These are phyloP conservation scores for Aspergillus latus DNA, from an alignment of 2,329 filamentous ascomycete genomes.

Conservation along the genomic window DNA sequence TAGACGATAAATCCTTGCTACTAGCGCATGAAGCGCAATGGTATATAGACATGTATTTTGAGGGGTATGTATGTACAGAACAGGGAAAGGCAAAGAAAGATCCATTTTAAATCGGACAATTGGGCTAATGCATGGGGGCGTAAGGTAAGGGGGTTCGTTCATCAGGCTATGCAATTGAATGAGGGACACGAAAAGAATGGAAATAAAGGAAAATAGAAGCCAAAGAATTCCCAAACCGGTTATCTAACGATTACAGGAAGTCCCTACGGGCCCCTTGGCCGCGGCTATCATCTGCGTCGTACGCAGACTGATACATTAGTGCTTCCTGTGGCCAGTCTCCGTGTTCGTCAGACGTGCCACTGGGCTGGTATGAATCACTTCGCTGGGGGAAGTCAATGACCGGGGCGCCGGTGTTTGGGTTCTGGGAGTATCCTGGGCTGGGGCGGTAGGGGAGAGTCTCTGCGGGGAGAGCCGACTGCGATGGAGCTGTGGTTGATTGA, in stretches of 20 bases:
- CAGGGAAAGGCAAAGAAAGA: background rate
- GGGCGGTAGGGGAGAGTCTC: constrained; percentile 18
- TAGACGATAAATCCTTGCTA: no score
- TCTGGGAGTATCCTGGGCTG: constrained; percentile 10
- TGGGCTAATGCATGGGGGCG: background rate
- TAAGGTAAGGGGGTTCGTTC: background rate
- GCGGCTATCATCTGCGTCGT: constrained; percentile 22
- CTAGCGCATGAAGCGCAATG: background rate
- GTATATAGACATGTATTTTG: background rate
- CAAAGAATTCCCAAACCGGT: background rate
- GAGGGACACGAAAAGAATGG: background rate
- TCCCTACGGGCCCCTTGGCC: constrained; percentile 22
- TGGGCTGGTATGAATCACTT: constrained; percentile 17
- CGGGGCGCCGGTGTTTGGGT: constrained; percentile 28
- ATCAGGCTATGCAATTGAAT: constrained; percentile 5
- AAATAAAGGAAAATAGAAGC: background rate
- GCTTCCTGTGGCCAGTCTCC: constrained; percentile 45
- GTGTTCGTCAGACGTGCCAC: constrained; percentile 26
- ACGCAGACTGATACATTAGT: constrained; percentile 39
- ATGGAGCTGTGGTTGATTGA: constrained; percentile 13
- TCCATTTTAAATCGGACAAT: background rate
- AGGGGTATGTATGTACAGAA: background rate
- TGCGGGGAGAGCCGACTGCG: constrained; percentile 14
- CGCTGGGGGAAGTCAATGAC: constrained; percentile 17
- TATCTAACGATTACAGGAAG: background rate